A percentile compares a stretch with the other conserved stretches of the same genome.
phyloP scores from a whole-genome alignment of 2,329 filamentous ascomycete genomes.

The Monosporascus ibericus region DNA sequence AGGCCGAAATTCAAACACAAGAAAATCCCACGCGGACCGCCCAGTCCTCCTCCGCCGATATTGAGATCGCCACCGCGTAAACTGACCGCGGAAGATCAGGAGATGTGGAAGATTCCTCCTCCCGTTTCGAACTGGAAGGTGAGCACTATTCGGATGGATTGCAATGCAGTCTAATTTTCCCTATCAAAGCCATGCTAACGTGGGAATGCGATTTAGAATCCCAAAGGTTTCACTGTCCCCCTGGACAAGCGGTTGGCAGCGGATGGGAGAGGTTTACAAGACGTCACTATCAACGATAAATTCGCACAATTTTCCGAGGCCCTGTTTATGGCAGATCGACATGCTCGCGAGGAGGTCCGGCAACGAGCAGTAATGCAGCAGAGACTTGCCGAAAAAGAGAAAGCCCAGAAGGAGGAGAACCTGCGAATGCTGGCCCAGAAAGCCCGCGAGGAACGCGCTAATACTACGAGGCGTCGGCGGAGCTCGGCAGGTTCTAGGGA shows the following conservation, averaged over 20 bases:
- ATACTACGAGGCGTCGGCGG: conserved; percentile 39
- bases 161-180: too few relatives aligned
- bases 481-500: conserved; percentile 34
- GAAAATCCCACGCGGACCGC: conserved; percentile 90
- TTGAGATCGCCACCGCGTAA: conserved; percentile 95
- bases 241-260: conserved; percentile 93
- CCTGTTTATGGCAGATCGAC: conserved; percentile 86
- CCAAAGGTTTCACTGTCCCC: conserved; percentile 94
- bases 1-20: conserved; percentile 98
- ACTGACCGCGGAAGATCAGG: conserved; percentile 92
- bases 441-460: conserved; percentile 74
- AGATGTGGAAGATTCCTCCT: conserved; percentile 84
- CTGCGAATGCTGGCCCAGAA: conserved; percentile 83
- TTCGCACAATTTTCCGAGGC: conserved; percentile 96
- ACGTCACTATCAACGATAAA: conserved; percentile 96
- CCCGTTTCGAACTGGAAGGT: conserved; percentile 93
- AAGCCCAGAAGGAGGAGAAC: conserved; percentile 87
- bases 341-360: conserved; percentile 91
- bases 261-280: conserved; percentile 84
- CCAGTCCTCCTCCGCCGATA: conserved; percentile 85
- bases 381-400: conserved; percentile 92
- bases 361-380: conserved; percentile 94
- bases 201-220: conserved; percentile 49
- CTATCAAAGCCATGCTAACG: not conserved
- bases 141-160: not conserved